Percentiles rank a stretch among this genome's conserved stretches.
Evolutionary conservation across 225 moss, liverwort and hornwort genomes (phyloP).

Genomic region (Lunularia cruciata): DNA sequence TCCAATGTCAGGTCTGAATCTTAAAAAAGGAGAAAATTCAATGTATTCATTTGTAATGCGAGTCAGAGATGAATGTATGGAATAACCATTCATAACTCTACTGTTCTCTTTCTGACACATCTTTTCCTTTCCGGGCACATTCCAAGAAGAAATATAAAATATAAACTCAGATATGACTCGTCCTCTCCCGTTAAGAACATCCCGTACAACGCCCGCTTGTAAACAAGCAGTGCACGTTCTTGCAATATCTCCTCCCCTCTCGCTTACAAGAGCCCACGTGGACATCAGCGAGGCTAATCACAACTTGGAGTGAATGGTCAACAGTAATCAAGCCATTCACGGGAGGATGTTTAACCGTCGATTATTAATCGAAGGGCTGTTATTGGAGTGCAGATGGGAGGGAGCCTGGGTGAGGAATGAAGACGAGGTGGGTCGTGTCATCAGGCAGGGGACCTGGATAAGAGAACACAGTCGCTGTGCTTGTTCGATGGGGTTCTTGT

Average conservation of each 20-base stretch:
- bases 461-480: background rate
- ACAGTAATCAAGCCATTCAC: background rate
- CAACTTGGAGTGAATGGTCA: background rate
- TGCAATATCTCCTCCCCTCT: background rate
- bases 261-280: conserved; percentile 1
- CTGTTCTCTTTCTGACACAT: background rate
- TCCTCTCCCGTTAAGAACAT: background rate
- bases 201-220: background rate
- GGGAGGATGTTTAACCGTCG: background rate
- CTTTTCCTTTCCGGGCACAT: conserved; percentile 2
- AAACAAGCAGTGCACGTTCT: background rate
- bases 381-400: too few species aligned
- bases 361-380: background rate
- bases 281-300: background rate
- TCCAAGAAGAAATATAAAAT: background rate
- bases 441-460: background rate
- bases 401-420: background rate
- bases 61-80: too few species aligned
- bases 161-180: background rate
- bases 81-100: background rate
- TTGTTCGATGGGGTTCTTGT: background rate
- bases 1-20: too few species aligned
- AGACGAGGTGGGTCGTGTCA: background rate
- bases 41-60: too few species aligned
- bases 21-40: too few species aligned